phyloP scores from a whole-genome alignment of 345 rosid species.

The Mallotus nudiflorus region DNA sequence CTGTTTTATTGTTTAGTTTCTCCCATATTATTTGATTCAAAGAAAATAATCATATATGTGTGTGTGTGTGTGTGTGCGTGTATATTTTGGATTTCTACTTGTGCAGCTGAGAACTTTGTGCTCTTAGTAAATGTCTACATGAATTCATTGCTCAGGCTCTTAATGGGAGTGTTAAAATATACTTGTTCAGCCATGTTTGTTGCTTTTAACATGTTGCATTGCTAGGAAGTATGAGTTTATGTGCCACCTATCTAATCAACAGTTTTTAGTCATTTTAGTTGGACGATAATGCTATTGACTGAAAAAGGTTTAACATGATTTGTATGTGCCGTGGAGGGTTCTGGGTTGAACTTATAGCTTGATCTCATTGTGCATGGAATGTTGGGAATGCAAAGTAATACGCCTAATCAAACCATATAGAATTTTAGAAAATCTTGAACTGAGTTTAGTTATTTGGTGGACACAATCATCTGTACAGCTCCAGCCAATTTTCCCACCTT shows the following conservation, averaged over 20 bases:
- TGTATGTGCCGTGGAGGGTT: not conserved
- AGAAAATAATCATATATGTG: not conserved
- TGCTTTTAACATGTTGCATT: not conserved
- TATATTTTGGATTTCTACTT: not conserved
- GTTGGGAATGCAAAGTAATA: not conserved
- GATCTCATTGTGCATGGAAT: not conserved
- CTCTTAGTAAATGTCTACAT: not conserved
- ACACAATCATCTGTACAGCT: not conserved
- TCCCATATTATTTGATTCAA: not conserved
- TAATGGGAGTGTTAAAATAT: not conserved
- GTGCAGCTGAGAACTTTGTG: not conserved
- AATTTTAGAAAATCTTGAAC: not conserved
- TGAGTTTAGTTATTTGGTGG: not conserved
- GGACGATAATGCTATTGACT: not conserved
- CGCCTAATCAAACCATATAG: too few relatives aligned
- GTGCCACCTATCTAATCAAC: not conserved
- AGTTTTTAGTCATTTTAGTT: not conserved
- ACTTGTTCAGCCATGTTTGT: not conserved
- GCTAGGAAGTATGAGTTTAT: not conserved
- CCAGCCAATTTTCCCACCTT: not conserved
- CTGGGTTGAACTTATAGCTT: not conserved
- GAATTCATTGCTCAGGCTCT: not conserved
- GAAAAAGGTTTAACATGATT: not conserved
- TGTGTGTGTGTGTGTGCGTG: too few relatives aligned
- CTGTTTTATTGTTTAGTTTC: not conserved